phyloP scores from a whole-genome alignment of 2,329 filamentous ascomycete genomes.

The Biscogniauxia marginata region DNA sequence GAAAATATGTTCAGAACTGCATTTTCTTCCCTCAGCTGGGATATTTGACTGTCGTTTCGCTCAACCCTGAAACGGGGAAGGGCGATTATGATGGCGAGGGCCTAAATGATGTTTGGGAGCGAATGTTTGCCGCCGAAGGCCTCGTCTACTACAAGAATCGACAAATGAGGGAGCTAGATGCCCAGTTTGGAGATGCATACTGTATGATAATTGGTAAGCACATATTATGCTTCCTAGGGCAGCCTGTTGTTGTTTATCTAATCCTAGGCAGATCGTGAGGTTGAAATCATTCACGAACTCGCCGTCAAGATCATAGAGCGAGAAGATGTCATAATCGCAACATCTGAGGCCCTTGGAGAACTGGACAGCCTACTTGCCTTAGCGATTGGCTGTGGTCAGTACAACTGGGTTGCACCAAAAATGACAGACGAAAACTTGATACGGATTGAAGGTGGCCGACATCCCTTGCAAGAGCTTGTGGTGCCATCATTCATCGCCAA shows the following conservation, averaged over 20 bases:
- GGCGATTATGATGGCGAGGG: conserved; percentile 64
- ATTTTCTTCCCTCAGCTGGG: conserved; percentile 91
- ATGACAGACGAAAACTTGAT: conserved; percentile 72
- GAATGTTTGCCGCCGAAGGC: conserved; percentile 70
- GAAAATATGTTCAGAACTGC: conserved; percentile 63
- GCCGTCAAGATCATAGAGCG: conserved; percentile 68
- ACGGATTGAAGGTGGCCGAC: conserved; percentile 73
- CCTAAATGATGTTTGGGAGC: conserved; percentile 66
- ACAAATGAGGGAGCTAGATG: conserved; percentile 78
- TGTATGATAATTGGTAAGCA: conserved; percentile 73
- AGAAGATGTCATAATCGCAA: conserved; percentile 61
- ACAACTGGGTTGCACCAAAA: conserved; percentile 67
- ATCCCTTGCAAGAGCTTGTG: conserved; percentile 82
- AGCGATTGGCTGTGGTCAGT: conserved; percentile 71
- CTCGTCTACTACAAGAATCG: conserved; percentile 83
- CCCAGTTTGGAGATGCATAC: conserved; percentile 80
- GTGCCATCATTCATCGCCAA: conserved; percentile 83
- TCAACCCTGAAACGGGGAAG: conserved; percentile 57
- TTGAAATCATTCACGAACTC: conserved; percentile 80
- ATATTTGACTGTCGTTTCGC: conserved; percentile 74
- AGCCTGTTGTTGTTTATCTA: conserved; percentile 6
- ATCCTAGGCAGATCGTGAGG: conserved; percentile 67
- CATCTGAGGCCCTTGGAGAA: conserved; percentile 82
- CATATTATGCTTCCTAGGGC: background rate
- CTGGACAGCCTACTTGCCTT: conserved; percentile 84